Percentiles rank a stretch among this genome's conserved stretches.
Conservation (phyloP, 352 stramenopile species). For the Pythium plurisporium region DNA sequence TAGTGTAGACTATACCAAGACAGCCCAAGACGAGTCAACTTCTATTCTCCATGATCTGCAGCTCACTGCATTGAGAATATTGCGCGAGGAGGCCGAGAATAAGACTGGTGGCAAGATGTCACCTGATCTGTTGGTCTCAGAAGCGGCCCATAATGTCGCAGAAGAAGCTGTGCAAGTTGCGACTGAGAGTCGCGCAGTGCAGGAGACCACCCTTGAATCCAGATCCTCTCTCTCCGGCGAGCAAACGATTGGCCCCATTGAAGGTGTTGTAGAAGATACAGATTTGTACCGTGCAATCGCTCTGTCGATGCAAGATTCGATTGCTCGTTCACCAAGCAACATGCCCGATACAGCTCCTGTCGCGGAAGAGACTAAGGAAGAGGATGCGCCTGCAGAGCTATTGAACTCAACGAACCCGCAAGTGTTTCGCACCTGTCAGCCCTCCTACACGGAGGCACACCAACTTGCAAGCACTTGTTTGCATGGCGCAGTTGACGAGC, state of each 20-base stretch:
- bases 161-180: no score
- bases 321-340: neutral
- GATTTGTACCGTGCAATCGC: conserved; percentile 36
- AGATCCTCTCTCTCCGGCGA: neutral
- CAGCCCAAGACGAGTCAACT: conserved; percentile 20
- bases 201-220: neutral
- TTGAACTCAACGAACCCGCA: conserved; percentile 7
- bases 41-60: conserved; percentile 55
- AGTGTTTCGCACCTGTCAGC: conserved; percentile 30
- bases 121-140: no score
- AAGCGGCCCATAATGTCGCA: no score
- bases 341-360: no score
- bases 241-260: neutral
- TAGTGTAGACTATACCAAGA: neutral
- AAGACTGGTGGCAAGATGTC: no score
- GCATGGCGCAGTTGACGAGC: conserved; percentile 42
- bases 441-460: conserved; percentile 60
- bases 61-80: conserved; percentile 44
- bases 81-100: conserved; percentile 48
- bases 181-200: no score
- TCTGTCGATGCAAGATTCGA: conserved; percentile 35
- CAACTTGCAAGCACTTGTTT: conserved; percentile 54
- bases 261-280: conserved; percentile 23
- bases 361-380: conserved; percentile 40
- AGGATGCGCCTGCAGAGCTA: conserved; percentile 13